Base-by-base conservation (phyloP, 306 rosid genomes). In the Senna siamea region DNA sequence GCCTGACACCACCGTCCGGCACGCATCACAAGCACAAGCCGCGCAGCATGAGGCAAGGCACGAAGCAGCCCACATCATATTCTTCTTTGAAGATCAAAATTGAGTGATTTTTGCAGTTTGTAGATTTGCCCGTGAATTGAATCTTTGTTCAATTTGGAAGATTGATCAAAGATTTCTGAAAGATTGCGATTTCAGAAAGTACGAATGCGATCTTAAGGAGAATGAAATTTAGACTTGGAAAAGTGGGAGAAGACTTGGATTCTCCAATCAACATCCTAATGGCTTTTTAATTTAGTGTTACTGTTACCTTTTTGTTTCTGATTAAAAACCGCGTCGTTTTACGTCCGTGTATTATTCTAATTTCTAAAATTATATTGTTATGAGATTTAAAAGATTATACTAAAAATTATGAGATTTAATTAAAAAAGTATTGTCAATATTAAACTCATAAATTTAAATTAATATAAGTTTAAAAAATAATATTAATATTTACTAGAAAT, bases 41-140 rank as follows among this genome's bases (percentile, higher is more conserved):
- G 99, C 98, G 79, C 98, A 92, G 86, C 99, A 95, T 47, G 99
- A 92, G 23, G 99, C 99, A 0, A 95, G 89, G 84, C 99, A 95
- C n/a, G 99, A 85, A 75, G 99, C 99, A 57, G 98, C 99, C 90
- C 95, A 95, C 99, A 95, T 95, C 87, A 83, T 65, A 73, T 70
- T 77, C 77, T 83, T 77, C 52, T 67, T n/a, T 4, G 61, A 73
- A 1, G 50, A 75, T 67, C 34, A 65, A 73, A 76, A 52, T 79
- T 76, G 81, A 73, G 74, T 14, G 46, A 9, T 19, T 40, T 11
- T 10, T 11, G 51, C 68, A 37, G 50, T 8, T 35, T 9, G 12
- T 13, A 60, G 26, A 23, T 60, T 7, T 17, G 12, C 4, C 26
- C 23, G 26, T 1, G 17, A 37, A 61, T 22, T 22, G 48, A 37